Conservation (phyloP, 805 yeast genomes). For the Kodamaea sagamina region DNA sequence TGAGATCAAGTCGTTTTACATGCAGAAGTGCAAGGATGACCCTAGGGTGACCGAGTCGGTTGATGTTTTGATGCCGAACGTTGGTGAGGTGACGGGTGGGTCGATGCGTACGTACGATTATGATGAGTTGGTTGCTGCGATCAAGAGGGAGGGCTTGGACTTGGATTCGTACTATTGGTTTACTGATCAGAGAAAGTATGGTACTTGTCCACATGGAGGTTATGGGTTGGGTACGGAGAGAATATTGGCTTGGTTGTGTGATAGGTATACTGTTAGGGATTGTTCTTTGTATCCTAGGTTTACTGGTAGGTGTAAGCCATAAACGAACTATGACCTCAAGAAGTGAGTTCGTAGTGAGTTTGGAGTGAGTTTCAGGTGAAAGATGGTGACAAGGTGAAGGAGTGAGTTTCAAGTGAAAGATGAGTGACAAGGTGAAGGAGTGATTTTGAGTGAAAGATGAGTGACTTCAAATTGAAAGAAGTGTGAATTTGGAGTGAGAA, state of each 20-base stretch:
- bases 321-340: too few species aligned
- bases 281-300: conserved; percentile 97
- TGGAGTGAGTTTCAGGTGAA: too few species aligned
- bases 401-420: too few species aligned
- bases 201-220: conserved; percentile 98
- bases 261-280: conserved; percentile 97
- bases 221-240: conserved; percentile 98
- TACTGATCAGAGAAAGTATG: conserved; percentile 92
- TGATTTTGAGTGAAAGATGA: too few species aligned
- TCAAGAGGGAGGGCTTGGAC: conserved; percentile 88
- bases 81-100: conserved; percentile 98
- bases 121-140: conserved; percentile 85
- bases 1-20: conserved; percentile 96
- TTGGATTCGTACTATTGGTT: conserved; percentile 92
- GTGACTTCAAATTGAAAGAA: too few species aligned
- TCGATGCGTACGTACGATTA: conserved; percentile 91
- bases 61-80: conserved; percentile 98
- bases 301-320: conserved; percentile 97
- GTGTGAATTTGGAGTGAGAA: too few species aligned
- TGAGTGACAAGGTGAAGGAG: too few species aligned
- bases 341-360: too few species aligned
- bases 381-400: too few species aligned
- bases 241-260: conserved; percentile 96
- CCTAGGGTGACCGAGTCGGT: conserved; percentile 96
- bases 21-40: conserved; percentile 89